Evolutionary conservation across 163 green algal species (phyloP), one percentile per base, ranked within the genome.

Genomic region (Trebouxia gelatinosa): DNA sequence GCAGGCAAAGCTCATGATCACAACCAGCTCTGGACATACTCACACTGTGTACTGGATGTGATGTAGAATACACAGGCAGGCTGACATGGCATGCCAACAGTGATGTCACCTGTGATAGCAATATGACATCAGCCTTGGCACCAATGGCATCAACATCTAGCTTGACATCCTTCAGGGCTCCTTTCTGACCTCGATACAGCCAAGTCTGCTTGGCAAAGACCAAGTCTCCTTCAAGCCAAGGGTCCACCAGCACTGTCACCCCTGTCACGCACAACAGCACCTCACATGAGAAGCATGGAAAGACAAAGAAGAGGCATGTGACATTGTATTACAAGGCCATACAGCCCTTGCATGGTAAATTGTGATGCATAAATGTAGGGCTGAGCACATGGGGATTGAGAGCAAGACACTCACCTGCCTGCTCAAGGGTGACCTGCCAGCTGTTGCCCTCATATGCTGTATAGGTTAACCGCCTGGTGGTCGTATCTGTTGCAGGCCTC

Each of bases 141-240:
- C 80, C 80, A 11, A 96, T 75, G n/a, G 79, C 39, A 17, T 86
- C 71, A 17, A 94, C 31, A 40, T 94, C 79, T 3, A 95, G 50
- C 3, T 76, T 3, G 76, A 85, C 37, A 77, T 84, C 31, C 50
- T 76, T 26, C 28, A 89, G 77, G 1, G 64, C 54, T 1, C 83
- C 80, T 81, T 97, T 97, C 68, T 85, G 85, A 13, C 88, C 91
- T 1, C 57, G 78, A 78, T 94, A 97, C 0, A 95, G 61, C 84
- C 88, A 94, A 7, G 86, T 84, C 57, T 89, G 84, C 34, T 90
- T 86, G 23, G 81, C 85, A 85, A 98, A 98, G 0, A 85, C 85
- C 0, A 98, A 84, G 51, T 92, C 88, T 13, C 85, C 91, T 58
- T 92, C 88, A 17, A 98, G 86, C 91, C 94, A 97, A 7, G 94